phyloP scores from a whole-genome alignment of 441 rosid species.

The Gossypium davidsonii region DNA sequence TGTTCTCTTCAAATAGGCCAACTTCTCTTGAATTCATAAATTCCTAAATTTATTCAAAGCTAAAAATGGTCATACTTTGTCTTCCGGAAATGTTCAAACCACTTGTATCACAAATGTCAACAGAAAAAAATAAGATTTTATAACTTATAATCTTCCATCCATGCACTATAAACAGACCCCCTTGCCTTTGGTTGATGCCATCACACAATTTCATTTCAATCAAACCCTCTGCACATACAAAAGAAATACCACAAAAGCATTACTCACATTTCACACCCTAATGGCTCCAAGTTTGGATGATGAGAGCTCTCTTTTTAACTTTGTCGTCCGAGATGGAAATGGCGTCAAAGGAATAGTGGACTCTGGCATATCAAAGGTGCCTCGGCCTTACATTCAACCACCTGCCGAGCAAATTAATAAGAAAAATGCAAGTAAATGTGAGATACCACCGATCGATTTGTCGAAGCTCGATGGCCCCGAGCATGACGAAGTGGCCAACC shows the following conservation, averaged over 20 bases:
- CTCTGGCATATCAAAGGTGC: background rate
- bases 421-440: background rate
- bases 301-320: background rate
- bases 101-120: no score
- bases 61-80: no score
- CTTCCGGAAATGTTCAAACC: no score
- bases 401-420: background rate
- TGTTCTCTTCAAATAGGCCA: no score
- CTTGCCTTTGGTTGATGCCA: background rate
- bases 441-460: background rate
- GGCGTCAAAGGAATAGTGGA: conserved; percentile 7
- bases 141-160: background rate
- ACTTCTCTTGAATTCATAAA: no score
- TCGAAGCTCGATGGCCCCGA: background rate
- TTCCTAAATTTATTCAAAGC: no score
- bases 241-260: background rate
- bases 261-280: background rate
- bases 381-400: background rate
- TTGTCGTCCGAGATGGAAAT: background rate
- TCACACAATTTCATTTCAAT: background rate
- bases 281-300: conserved; percentile 4
- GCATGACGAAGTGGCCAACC: background rate
- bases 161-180: background rate
- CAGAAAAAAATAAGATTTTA: no score
- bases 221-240: background rate